phyloP scores from a whole-genome alignment of 2,329 filamentous ascomycete genomes.

The Diaporthe ampelina region DNA sequence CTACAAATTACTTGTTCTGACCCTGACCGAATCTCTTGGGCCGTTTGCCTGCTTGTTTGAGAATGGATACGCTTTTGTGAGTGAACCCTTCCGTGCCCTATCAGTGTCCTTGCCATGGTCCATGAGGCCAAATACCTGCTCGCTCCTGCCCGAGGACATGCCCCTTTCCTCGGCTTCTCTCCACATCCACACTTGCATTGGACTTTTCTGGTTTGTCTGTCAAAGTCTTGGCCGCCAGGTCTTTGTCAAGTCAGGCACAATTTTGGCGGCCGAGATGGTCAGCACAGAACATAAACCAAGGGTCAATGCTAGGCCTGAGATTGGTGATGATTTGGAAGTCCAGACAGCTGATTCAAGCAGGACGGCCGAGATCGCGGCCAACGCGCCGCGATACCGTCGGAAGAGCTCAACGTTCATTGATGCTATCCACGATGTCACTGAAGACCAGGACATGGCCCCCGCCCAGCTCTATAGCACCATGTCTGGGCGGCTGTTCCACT shows the following conservation, averaged over 20 bases:
- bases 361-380: slow-evolving; percentile 92
- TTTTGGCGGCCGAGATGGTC: background rate
- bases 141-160: background rate
- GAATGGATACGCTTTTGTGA: slow-evolving; percentile 52
- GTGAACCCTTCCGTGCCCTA: slow-evolving; percentile 37
- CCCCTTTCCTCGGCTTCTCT: background rate
- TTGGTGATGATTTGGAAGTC: slow-evolving; percentile 41
- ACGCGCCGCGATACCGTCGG: slow-evolving; percentile 88
- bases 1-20: background rate
- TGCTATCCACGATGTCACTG: slow-evolving; percentile 93
- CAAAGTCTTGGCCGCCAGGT: background rate
- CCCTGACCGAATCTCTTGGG: background rate
- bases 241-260: background rate
- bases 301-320: slow-evolving; percentile 34
- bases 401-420: slow-evolving; percentile 97
- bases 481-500: slow-evolving; percentile 96
- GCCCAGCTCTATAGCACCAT: slow-evolving; percentile 99
- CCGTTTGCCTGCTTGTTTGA: slow-evolving; percentile 23
- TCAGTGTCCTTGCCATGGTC: background rate
- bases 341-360: slow-evolving; percentile 61
- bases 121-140: background rate
- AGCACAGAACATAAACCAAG: background rate
- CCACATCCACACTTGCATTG: background rate
- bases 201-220: background rate
- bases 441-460: slow-evolving; percentile 86